Percentiles rank a stretch among this genome's conserved stretches.
phyloP scores from a whole-genome alignment of 2,329 filamentous ascomycete genomes.

The Dactylellina sp. region DNA sequence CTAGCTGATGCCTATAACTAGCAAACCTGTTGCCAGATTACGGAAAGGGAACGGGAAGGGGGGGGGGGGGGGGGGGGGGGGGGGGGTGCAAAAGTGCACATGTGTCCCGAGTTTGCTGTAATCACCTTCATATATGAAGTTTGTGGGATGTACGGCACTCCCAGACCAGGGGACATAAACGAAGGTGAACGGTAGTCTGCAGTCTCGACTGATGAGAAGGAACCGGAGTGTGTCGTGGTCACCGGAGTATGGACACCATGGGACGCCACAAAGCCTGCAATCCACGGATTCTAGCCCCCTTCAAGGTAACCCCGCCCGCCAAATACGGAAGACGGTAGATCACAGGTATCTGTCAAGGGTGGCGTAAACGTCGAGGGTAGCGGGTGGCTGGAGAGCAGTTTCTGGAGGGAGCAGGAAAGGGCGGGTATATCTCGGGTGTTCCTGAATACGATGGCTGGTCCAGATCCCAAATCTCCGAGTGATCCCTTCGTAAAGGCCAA shows the following conservation, averaged over 20 bases:
- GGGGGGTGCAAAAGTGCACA: constrained; percentile 11
- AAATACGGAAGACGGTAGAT: constrained; percentile 20
- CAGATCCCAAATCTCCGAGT: constrained; percentile 49
- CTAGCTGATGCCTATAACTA: neutral
- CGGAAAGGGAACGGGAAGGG: no score
- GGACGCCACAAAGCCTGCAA: constrained; percentile 46
- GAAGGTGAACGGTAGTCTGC: constrained; percentile 15
- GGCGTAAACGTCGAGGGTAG: constrained; percentile 12
- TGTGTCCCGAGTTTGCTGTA: constrained; percentile 4
- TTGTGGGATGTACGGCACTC: constrained; percentile 55
- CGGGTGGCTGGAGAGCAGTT: constrained; percentile 24
- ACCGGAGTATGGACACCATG: constrained; percentile 51
- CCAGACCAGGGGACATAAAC: constrained; percentile 48
- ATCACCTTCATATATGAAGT: constrained; percentile 56
- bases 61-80: no score
- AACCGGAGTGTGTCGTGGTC: constrained; percentile 34
- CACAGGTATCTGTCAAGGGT: no score
- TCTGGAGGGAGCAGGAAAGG: constrained; percentile 5
- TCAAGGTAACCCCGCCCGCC: constrained; percentile 39
- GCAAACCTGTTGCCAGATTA: no score
- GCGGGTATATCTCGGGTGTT: constrained; percentile 48
- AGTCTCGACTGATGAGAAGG: constrained; percentile 23
- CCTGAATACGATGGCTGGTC: constrained; percentile 52
- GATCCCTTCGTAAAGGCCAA: constrained; percentile 33
- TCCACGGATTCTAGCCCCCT: constrained; percentile 21